Evolutionary conservation across 2,329 filamentous ascomycete species (phyloP), one percentile per base, ranked within the genome.

Genomic region (Zymoseptoria pseudotritici): DNA sequence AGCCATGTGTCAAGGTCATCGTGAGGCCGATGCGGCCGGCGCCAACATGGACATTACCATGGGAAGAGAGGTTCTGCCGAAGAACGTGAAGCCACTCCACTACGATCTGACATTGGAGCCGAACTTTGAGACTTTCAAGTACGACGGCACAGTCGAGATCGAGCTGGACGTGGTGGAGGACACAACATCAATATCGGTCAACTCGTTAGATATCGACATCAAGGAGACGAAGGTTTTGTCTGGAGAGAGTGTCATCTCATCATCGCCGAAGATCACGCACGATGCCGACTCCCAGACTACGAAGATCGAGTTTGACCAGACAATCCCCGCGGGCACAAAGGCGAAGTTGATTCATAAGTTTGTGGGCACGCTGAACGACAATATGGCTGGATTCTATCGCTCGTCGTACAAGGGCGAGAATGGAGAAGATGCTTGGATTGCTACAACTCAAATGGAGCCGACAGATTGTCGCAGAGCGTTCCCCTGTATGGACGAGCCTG

Each of bases 311-410:
- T 91, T 97, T 71, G 82, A 86, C 66, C 82, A 91, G 72, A 82
- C 80, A 53, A 80, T 97, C 62, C 75, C 84, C 21, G 88, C 88
- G 63, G 91, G 89, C 22, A 82, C 83, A 70, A 92, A 91, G 79
- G 90, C 89, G 20, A 86, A 87, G 76, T 77, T 95, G 63, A 86
- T 86, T 71, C 84, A 91, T 69, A 87, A 83, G 67, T 96, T 95
- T 76, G 86, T 84, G 9, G 91, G 91, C 50, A 82, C 81, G 51
- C 79, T 96, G 70, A 96, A 96, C 75, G 90, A 96, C 74, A 93
- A 94, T 77, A 96, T 97, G 91, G 92, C 92, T 54, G 93, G 93
- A 54, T 97, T 97, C 83, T 97, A 97, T 78, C 86, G 93, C 60
- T 96, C 91, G 1, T 95, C 91, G 6, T 97, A 93, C 81, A 95